Evolutionary conservation across 805 yeast genomes (phyloP).

Genomic region (Candida jianshihensis): DNA sequence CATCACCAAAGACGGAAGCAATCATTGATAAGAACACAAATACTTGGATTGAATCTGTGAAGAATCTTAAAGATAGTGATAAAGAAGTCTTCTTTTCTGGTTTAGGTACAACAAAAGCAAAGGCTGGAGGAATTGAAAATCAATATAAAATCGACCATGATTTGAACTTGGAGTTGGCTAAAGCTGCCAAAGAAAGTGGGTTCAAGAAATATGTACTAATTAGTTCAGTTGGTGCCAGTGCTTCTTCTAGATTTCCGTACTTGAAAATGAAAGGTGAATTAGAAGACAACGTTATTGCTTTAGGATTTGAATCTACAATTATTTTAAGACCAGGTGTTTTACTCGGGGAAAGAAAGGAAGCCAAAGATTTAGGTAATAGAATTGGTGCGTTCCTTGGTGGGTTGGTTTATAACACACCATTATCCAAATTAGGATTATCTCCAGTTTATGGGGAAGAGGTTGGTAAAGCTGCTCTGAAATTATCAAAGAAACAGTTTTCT

Average conservation of each 20-base stretch:
- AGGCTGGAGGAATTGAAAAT: slow-evolving; percentile 66
- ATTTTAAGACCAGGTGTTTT: slow-evolving; percentile 74
- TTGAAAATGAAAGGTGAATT: slow-evolving; percentile 65
- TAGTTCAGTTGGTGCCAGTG: slow-evolving; percentile 58
- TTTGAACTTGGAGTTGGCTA: slow-evolving; percentile 59
- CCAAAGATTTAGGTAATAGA: slow-evolving; percentile 32
- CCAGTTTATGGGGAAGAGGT: slow-evolving; percentile 65
- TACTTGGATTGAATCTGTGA: slow-evolving; percentile 43
- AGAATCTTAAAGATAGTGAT: slow-evolving; percentile 13
- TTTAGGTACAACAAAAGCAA: slow-evolving; percentile 68
- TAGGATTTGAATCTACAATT: slow-evolving; percentile 65
- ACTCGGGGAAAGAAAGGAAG: slow-evolving; percentile 50
- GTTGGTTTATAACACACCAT: slow-evolving; percentile 26
- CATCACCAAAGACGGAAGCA: slow-evolving; percentile 20
- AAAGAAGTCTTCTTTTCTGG: slow-evolving; percentile 49
- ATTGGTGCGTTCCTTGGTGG: slow-evolving; percentile 23
- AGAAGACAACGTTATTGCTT: slow-evolving; percentile 56
- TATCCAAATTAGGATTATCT: slow-evolving; percentile 25
- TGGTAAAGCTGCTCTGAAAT: slow-evolving; percentile 45
- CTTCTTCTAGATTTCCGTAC: slow-evolving; percentile 54
- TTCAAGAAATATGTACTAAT: slow-evolving; percentile 61
- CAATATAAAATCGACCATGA: slow-evolving; percentile 73
- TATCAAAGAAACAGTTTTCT: slow-evolving; percentile 15
- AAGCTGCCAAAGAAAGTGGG: slow-evolving; percentile 66
- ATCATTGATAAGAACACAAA: slow-evolving; percentile 38